Base-by-base conservation (phyloP, 345 rosid genomes). In the Streptanthus diversifolius region DNA sequence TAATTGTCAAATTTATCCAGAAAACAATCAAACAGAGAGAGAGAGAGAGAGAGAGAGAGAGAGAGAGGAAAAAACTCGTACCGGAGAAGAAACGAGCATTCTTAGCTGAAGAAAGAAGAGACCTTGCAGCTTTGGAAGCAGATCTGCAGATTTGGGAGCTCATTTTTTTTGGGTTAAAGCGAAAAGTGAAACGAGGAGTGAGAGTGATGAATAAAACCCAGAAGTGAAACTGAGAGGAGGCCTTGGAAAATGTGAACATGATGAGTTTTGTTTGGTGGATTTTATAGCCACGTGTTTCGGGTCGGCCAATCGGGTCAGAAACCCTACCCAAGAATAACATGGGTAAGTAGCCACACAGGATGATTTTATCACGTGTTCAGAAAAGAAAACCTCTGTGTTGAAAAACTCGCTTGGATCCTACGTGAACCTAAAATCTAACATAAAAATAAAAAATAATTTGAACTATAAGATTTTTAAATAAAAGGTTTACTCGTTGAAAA, bases 51-150 rank as follows among this genome's bases (percentile, higher is more conserved):
- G 47, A 43, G 52, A 14, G 2, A 45, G 17, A 37, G 44, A 41
- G 27, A 19, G 5, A 17, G 19, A 37, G 7, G 24, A 9, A 51
- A 39, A 43, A 44, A 14, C n/a, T n/a, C 19, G 24, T 67, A 88
- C 91, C 93, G 6, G 92, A 79, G 95, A 72, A 85, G 69, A 82
- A 78, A 24, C 91, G 86, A 48, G 91, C 76, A 80, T 64, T 73
- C 82, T 83, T 90, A 44, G 96, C 74, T 63, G 93, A 88, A 4
- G 92, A 82, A 49, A 83, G 87, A 74, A 90, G 85, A 75, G 93
- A 84, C 85, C 88, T 85, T 7, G 91, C 87, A 45, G 91, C 89
- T 77, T 80, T 86, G 52, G 93, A 89, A 80, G 86, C 91, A 76
- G 93, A 88, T 87, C 95, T 87, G 82, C 63, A 78, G 54, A 88